Evolutionary conservation across 2,329 filamentous ascomycete species (phyloP).

Genomic region (Xylogone sp.): DNA sequence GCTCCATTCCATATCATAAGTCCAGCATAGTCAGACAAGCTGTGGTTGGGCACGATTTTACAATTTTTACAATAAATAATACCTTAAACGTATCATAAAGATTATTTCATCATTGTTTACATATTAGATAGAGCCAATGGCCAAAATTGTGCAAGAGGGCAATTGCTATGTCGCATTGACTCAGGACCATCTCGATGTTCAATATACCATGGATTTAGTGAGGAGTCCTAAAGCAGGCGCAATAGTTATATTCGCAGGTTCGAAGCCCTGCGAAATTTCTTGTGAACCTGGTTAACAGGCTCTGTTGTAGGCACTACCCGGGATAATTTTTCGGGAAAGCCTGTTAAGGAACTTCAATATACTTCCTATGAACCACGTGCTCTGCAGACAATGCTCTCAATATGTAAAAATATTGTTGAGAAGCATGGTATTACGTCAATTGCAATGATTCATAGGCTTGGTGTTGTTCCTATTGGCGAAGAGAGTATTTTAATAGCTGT

Average conservation of each 20-base stretch:
- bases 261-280: slow-evolving; percentile 11
- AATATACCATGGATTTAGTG: slow-evolving; percentile 59
- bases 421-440: slow-evolving; percentile 69
- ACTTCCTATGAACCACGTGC: slow-evolving; percentile 69
- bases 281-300: slow-evolving; percentile 13
- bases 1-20: no score
- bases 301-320: slow-evolving; percentile 72
- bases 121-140: slow-evolving; percentile 11
- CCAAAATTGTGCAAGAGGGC: slow-evolving; percentile 41
- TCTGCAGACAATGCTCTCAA: slow-evolving; percentile 62
- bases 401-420: slow-evolving; percentile 52
- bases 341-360: slow-evolving; percentile 74
- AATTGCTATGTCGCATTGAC: slow-evolving; percentile 68
- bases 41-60: not conserved
- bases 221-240: slow-evolving; percentile 71
- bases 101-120: not conserved
- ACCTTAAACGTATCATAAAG: not conserved
- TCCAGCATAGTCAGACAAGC: no score
- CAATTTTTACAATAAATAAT: not conserved
- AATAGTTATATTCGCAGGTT: slow-evolving; percentile 73
- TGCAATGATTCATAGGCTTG: slow-evolving; percentile 79
- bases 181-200: slow-evolving; percentile 53
- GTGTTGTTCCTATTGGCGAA: slow-evolving; percentile 82
- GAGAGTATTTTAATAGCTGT: slow-evolving; percentile 91
- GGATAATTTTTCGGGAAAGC: slow-evolving; percentile 66